These are phyloP conservation scores for Ilex aquifolium DNA, from an alignment of 257 asterid species.

Conservation along the genomic window DNA sequence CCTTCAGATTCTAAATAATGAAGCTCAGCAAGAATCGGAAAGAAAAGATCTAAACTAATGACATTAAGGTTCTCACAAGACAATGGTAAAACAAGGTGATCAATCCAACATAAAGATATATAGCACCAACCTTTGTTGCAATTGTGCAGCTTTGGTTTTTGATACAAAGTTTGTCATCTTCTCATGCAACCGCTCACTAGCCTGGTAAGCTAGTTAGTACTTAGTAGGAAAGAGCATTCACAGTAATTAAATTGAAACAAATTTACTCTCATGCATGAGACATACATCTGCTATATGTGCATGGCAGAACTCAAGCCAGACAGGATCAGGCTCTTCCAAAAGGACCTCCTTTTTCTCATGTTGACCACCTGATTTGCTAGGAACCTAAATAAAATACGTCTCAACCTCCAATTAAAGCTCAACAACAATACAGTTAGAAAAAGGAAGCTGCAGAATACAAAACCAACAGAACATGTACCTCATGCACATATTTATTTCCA, in stretches of 20 bases:
- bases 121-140: conserved; percentile 78
- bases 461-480: conserved; percentile 38
- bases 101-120: too few species aligned
- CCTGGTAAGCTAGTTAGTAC: conserved; percentile 54
- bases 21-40: too few species aligned
- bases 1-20: too few species aligned
- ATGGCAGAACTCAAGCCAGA: conserved; percentile 95
- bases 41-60: too few species aligned
- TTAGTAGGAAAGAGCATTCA: conserved; percentile 15
- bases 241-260: conserved; percentile 8
- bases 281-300: conserved; percentile 88
- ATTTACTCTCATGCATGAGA: conserved; percentile 13
- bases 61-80: too few species aligned
- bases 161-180: conserved; percentile 79
- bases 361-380: conserved; percentile 76
- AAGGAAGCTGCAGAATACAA: conserved; percentile 2
- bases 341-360: conserved; percentile 83
- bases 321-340: conserved; percentile 85
- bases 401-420: conserved; percentile 21
- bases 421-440: conserved; percentile 8
- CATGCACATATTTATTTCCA: conserved; percentile 78
- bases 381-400: conserved; percentile 43
- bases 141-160: conserved; percentile 96
- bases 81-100: too few species aligned
- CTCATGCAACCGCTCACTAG: conserved; percentile 78